phyloP scores from a whole-genome alignment of 495 filamentous ascomycete genomes.

The Xylaria intraflava region DNA sequence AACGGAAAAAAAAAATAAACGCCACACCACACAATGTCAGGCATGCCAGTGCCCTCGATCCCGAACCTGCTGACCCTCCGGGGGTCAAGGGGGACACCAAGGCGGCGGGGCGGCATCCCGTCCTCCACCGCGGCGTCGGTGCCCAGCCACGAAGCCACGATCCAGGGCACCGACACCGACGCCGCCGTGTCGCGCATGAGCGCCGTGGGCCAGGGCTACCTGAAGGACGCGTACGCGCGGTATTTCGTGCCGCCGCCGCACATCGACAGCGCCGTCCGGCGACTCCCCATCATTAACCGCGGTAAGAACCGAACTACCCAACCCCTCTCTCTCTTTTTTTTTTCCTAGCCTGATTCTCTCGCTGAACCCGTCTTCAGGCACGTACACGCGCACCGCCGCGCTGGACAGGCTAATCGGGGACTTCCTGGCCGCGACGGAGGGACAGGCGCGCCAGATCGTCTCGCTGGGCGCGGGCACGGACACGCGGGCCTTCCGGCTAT shows the following conservation, averaged over 20 bases:
- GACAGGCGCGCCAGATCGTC: slow-evolving; percentile 67
- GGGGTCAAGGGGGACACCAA: slow-evolving; percentile 30
- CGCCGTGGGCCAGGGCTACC: slow-evolving; percentile 80
- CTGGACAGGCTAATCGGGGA: slow-evolving; percentile 70
- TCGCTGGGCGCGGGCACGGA: slow-evolving; percentile 93
- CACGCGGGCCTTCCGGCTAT: slow-evolving; percentile 73
- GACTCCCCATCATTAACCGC: slow-evolving; percentile 88
- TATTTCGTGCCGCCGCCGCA: slow-evolving; percentile 49
- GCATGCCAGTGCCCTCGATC: slow-evolving; percentile 66
- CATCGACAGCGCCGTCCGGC: slow-evolving; percentile 35
- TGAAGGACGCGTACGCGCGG: slow-evolving; percentile 71
- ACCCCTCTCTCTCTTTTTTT: no score
- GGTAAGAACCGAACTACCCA: no score
- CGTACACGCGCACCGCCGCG: slow-evolving; percentile 85
- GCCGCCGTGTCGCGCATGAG: slow-evolving; percentile 82
- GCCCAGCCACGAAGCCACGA: slow-evolving; percentile 42
- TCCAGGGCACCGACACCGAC: slow-evolving; percentile 89
- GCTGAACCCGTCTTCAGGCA: slow-evolving; percentile 50
- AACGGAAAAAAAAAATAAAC: no score
- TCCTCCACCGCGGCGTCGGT: slow-evolving; percentile 17
- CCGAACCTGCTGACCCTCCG: slow-evolving; percentile 69
- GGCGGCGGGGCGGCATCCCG: slow-evolving; percentile 32
- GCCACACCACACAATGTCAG: slow-evolving; percentile 1
- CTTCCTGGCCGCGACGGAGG: slow-evolving; percentile 52
- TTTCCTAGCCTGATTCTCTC: no score